These are phyloP conservation scores for Microstegium vimineum DNA, from an alignment of 176 grass and related monocot genomes.

Conservation along the genomic window DNA sequence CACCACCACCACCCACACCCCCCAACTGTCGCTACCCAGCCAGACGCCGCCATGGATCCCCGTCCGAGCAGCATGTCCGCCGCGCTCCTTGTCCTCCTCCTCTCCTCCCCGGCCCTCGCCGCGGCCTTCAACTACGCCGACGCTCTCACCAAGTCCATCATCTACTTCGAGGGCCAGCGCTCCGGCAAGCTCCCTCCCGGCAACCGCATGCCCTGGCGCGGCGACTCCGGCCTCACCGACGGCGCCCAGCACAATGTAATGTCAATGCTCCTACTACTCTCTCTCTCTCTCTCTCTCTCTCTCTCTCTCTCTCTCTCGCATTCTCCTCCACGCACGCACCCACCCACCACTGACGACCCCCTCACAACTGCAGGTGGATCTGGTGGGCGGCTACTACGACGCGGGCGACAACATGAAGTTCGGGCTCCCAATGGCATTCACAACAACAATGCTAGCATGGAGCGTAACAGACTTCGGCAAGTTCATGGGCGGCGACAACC, in stretches of 20 bases:
- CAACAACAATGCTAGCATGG: conserved; percentile 91
- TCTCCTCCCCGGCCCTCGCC: conserved; percentile 15
- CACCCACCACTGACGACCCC: too few species aligned
- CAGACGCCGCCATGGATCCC: conserved; percentile 4
- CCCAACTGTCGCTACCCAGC: background rate
- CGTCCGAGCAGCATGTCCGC: background rate
- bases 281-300: too few species aligned
- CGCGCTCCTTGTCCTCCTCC: conserved; percentile 19
- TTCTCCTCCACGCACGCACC: too few species aligned
- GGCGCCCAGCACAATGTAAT: conserved; percentile 31
- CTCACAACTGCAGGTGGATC: conserved; percentile 71
- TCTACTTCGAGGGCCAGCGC: conserved; percentile 95
- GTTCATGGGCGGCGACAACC: conserved; percentile 51
- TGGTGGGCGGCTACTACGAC: conserved; percentile 84
- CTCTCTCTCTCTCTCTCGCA: too few species aligned
- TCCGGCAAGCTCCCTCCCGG: conserved; percentile 66
- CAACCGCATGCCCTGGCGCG: conserved; percentile 69
- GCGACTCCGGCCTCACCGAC: conserved; percentile 68
- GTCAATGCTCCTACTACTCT: too few species aligned
- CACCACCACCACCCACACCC: background rate
- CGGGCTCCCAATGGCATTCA: conserved; percentile 82
- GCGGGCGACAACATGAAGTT: conserved; percentile 95
- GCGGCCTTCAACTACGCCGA: conserved; percentile 72
- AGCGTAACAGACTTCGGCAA: conserved; percentile 83
- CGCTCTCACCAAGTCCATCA: conserved; percentile 83